Base-by-base conservation (phyloP, 768 basidiomycete genomes). In the Amanita pseudoporphyria region DNA sequence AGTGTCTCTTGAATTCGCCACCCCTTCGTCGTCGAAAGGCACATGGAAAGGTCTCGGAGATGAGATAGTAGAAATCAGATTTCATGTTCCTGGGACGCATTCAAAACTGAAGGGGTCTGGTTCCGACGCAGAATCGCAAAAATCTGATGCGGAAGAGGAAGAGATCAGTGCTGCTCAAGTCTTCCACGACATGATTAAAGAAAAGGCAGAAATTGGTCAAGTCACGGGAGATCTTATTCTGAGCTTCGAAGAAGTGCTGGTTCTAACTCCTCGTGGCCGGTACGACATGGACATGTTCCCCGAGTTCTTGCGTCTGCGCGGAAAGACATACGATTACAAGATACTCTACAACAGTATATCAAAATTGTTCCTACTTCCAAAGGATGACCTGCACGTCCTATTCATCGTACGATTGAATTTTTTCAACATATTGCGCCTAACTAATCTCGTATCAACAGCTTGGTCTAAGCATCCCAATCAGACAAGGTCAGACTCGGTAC, bases 241-340 rank as follows among this genome's bases (percentile, higher is more conserved):
- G 57, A 88, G 89, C 63, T 96, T 99, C 58, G 88, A 92, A 60
- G 96, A 99, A 57, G 86, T 98, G 13, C 77, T 93, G 19, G 91
- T 98, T 4, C 73, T 93, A 39, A 98, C 96, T 0, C 96, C 96
- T 52, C 83, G 95, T 74, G 94, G 95, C 47, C 84, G 92, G 48
- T 96, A 94, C 65, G 94, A 97, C 59, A 85, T 99, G 68, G 96
- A 98, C 68, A 92, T 99, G 87, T 97, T 90, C 73, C 82, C 82
- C 21, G 88, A 89, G 47, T 98, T 93, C 71, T 65, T 99, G 61
- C 84, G 96, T 37, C 69, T 98, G 28, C 85, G 93, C n/a, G 96
- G 96, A 46, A 96, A 97, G 69, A 97, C 94, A 1, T 98, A 98
- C 67, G 96, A 99, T 66, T 99, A 99, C 76, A 93, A 97, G 68